These are phyloP conservation scores for Wickerhamomyces silvicola DNA, from an alignment of 805 yeast species.

Conservation along the genomic window DNA sequence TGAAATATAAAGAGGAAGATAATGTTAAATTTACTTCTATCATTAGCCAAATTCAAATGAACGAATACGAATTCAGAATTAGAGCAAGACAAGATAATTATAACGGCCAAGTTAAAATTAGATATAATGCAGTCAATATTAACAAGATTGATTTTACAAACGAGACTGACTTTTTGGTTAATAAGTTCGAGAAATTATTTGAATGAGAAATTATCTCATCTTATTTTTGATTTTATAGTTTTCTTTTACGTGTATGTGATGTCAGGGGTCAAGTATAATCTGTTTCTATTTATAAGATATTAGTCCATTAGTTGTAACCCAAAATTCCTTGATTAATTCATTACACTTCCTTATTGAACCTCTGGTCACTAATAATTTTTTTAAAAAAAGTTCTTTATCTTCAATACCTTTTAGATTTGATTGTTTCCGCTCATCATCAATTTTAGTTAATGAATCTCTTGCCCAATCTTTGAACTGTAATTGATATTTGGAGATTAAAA, in stretches of 20 bases:
- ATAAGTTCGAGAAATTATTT: constrained; percentile 21
- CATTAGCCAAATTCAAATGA: constrained; percentile 49
- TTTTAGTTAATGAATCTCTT: constrained; percentile 19
- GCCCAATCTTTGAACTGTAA: constrained; percentile 46
- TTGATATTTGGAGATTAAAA: constrained; percentile 43
- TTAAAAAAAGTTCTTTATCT: constrained; percentile 39
- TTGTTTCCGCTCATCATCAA: constrained; percentile 23
- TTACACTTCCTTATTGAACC: constrained; percentile 54
- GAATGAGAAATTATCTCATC: constrained; percentile 10
- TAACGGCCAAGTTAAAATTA: constrained; percentile 68
- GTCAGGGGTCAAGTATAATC: too few species aligned
- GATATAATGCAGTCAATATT: constrained; percentile 60
- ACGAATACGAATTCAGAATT: constrained; percentile 67
- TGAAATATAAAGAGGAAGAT: constrained; percentile 39
- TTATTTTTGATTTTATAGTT: too few species aligned
- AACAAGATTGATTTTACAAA: constrained; percentile 46
- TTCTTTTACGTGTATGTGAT: too few species aligned
- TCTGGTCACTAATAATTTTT: constrained; percentile 53
- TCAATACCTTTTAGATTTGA: constrained; percentile 21
- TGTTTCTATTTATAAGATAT: constrained; percentile 22
- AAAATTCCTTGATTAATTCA: constrained; percentile 52
- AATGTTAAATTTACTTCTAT: constrained; percentile 38
- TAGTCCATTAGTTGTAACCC: constrained; percentile 57
- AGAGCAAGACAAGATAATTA: constrained; percentile 81
- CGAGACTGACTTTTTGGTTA: constrained; percentile 54